Percentiles rank a stretch among this genome's conserved stretches.
phyloP scores from a whole-genome alignment of 2,329 filamentous ascomycete species.

The Zasmidium cellare region DNA sequence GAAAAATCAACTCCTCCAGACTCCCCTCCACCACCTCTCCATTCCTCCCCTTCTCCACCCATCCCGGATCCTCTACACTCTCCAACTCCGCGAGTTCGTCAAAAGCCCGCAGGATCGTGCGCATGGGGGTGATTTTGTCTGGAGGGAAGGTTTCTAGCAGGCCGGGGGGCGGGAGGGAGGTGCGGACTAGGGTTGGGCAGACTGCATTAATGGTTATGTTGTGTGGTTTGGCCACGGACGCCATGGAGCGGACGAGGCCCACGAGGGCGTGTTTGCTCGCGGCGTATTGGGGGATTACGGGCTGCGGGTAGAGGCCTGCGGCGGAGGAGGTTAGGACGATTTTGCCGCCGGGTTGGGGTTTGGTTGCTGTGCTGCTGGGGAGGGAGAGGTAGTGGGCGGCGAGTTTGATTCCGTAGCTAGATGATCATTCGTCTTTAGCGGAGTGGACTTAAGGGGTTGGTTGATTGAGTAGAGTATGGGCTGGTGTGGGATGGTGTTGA shows the following conservation, averaged over 20 bases:
- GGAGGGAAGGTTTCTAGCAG: conserved; percentile 39
- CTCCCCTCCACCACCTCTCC: conserved; percentile 33
- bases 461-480: conserved; percentile 18
- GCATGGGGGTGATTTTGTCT: conserved; percentile 43
- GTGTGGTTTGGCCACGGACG: conserved; percentile 35
- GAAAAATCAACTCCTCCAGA: conserved; percentile 27
- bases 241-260: conserved; percentile 39
- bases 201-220: conserved; percentile 42
- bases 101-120: conserved; percentile 42
- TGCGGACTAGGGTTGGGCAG: conserved; percentile 42
- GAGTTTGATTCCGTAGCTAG: conserved; percentile 39
- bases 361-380: conserved; percentile 20
- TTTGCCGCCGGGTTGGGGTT: conserved; percentile 27
- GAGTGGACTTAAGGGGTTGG: conserved; percentile 35
- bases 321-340: conserved; percentile 38
- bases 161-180: conserved; percentile 40
- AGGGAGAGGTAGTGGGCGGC: conserved; percentile 39
- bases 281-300: conserved; percentile 41
- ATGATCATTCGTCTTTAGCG: no score
- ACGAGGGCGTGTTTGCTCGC: conserved; percentile 46
- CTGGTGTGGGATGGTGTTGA: not conserved
- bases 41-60: conserved; percentile 26
- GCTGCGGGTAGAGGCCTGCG: conserved; percentile 36
- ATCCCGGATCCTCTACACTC: conserved; percentile 25
- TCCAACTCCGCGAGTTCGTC: conserved; percentile 35